phyloP scores from a whole-genome alignment of 257 asterid species.

The Nicotiana obtusifolia region DNA sequence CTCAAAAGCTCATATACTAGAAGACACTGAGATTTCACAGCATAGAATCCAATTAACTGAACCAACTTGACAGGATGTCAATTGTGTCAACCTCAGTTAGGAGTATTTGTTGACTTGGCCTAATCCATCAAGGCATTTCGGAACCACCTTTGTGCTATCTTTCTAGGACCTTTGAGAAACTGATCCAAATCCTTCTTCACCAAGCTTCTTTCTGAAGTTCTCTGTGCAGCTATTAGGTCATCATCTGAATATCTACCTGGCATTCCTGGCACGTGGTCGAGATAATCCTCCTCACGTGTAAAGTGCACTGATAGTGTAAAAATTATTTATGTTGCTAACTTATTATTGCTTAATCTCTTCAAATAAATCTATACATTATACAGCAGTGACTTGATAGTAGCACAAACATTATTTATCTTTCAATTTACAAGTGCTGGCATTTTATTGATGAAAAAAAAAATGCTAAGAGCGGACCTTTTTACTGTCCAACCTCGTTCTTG shows the following conservation, averaged over 20 bases:
- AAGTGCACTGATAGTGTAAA: too few relatives aligned
- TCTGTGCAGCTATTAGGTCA: slow-evolving; percentile 11
- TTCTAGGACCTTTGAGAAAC: slow-evolving; percentile 13
- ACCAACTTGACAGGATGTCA: slow-evolving; percentile 22
- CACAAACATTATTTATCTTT: too few relatives aligned
- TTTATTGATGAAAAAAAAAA: too few relatives aligned
- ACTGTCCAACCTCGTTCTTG: too few relatives aligned
- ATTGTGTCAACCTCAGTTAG: slow-evolving; percentile 20
- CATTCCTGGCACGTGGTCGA: slow-evolving; percentile 18
- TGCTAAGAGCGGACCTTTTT: too few relatives aligned
- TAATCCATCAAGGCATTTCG: slow-evolving; percentile 20
- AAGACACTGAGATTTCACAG: slow-evolving; percentile 20
- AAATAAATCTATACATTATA: too few relatives aligned
- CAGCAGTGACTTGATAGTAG: too few relatives aligned
- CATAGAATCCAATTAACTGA: slow-evolving; percentile 15
- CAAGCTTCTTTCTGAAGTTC: slow-evolving; percentile 13
- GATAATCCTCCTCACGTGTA: slow-evolving; percentile 14
- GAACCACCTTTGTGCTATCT: slow-evolving; percentile 15
- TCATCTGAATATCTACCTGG: slow-evolving; percentile 14
- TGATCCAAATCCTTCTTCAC: slow-evolving; percentile 13
- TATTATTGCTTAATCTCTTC: too few relatives aligned
- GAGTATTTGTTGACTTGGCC: slow-evolving; percentile 15
- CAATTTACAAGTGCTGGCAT: too few relatives aligned
- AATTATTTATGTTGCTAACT: too few relatives aligned
- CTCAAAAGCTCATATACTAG: slow-evolving; percentile 18